Evolutionary conservation across 164 flowering plant species (phyloP), one percentile per base, ranked within the genome.

Genomic region (Malania oleifera): DNA sequence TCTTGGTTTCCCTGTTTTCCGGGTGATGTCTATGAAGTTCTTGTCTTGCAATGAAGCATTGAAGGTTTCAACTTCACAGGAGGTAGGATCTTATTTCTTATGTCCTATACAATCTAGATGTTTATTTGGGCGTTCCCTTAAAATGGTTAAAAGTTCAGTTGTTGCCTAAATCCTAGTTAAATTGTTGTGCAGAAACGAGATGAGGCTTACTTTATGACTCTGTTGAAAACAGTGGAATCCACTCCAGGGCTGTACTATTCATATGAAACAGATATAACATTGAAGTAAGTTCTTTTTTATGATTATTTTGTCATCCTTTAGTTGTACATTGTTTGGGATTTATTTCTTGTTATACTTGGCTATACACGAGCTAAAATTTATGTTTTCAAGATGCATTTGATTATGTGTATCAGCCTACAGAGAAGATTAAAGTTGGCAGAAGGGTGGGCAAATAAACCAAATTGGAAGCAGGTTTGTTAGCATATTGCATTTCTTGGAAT

Each of bases 161-260:
- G 3, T 13, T 50, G 31, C 34, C 28, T 38, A 25, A 54, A n/a
- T n/a, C 44, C n/a, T 37, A 5, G n/a, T 31, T 4, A 20, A 34
- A 12, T 46, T 60, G 4, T 54, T 54, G 23, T 75, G 66, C 85
- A 92, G 96, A 92, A 87, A 81, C 82, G 59, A 66, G 98, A 92
- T 53, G 98, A 92, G 69, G 88, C 87, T 48, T 89, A 89, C 82
- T 92, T 85, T 72, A 74, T 77, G 86, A 76, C 76, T 70, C 66
- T 92, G 59, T 81, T 92, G 68, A 84, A 62, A 73, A 71, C 78
- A 20, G 91, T 93, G 61, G 97, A 88, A 76, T 77, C 92, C 31
- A 93, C 92, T 52, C 91, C 97, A 20, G 97, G 99, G 40, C 74
- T 93, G 74, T 93, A 88, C 64, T 93, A 77, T 75, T 93, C 99